These are phyloP conservation scores for Alternaria arbusti DNA, from an alignment of 2,329 filamentous ascomycete genomes.

Conservation along the genomic window DNA sequence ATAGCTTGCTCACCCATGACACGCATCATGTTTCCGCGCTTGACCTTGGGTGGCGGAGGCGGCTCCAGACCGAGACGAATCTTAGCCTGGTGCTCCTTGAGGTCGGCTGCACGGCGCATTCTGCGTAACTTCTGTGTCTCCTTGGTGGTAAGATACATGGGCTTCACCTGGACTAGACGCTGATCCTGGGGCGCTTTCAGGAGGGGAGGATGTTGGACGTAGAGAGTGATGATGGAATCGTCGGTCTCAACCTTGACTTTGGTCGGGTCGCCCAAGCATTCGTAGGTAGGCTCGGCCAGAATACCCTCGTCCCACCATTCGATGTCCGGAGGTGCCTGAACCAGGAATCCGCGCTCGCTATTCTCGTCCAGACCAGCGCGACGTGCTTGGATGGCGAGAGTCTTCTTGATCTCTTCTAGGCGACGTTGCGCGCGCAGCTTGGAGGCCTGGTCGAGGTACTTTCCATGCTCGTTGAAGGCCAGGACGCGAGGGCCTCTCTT, in stretches of 20 bases:
- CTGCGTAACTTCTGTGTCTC: constrained; percentile 91
- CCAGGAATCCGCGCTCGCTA: constrained; percentile 85
- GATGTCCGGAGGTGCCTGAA: constrained; percentile 82
- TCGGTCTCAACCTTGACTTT: constrained; percentile 75
- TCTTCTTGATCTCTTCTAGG: constrained; percentile 92
- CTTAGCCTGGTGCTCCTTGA: constrained; percentile 97
- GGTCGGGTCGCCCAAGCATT: constrained; percentile 67
- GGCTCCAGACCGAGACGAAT: constrained; percentile 89
- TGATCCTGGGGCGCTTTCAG: constrained; percentile 92
- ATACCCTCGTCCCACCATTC: constrained; percentile 99
- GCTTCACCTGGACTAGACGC: constrained; percentile 77
- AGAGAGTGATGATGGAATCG: constrained; percentile 88
- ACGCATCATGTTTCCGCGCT: constrained; percentile 96
- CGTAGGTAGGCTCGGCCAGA: constrained; percentile 76
- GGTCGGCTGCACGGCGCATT: constrained; percentile 86
- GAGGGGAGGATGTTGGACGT: constrained; percentile 90
- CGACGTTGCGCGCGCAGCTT: constrained; percentile 85
- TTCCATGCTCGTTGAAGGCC: constrained; percentile 92
- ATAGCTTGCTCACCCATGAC: constrained; percentile 91
- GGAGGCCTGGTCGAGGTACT: constrained; percentile 94
- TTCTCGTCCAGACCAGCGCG: constrained; percentile 96
- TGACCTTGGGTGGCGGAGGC: constrained; percentile 92
- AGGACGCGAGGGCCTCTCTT: constrained; percentile 72
- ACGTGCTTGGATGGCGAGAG: constrained; percentile 84
- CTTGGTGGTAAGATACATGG: constrained; percentile 88